Base-by-base conservation (phyloP, 148 eudicot species). In the Chenopodium berlandieri region DNA sequence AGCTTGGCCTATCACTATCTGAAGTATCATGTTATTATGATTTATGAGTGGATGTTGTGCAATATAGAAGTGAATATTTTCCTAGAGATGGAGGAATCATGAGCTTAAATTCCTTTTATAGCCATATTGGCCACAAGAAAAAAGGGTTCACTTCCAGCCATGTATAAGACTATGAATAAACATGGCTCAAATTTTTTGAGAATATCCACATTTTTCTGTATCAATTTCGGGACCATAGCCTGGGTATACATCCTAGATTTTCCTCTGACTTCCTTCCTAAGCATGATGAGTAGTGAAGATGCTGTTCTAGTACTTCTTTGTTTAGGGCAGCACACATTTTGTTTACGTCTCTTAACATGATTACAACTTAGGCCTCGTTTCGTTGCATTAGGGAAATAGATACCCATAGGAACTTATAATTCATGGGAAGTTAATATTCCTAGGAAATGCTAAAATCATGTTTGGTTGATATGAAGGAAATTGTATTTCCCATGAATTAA, bases 131-230 rank as follows among this genome's bases (percentile, higher is more conserved):
- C 81, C 82, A 83, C 78, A 78, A 72, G 78, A 9, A 78, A 31
- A 46, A 78, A 78, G 81, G 73, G 85, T 78, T 63, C 47, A 64
- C 4, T 83, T 83, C 50, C 73, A 78, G 81, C 77, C 81, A 62
- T 50, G 81, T 31, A 34, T 23, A 46, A 73, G 16, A 48, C 76
- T 47, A 50, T 71, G 76, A 56, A 71, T 23, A 27, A 54, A 46
- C 62, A 13, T 70, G 71, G 78, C 32, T 78, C 78, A 34, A 64
- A 75, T 5, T 73, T 67, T 47, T 72, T 30, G 27, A 60, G 80
- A 30, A 82, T 78, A 20, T 64, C 32, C 52, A 37, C 64, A 25
- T 75, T 52, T 12, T 66, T 23, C 68, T 63, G 37, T 27, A 58
- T 76, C 62, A 46, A 64, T 76, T 77, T 73, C 30, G 31, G 54